Evolutionary conservation across 108 stramenopile species (phyloP).

Genomic region (Ochromonas danica): DNA sequence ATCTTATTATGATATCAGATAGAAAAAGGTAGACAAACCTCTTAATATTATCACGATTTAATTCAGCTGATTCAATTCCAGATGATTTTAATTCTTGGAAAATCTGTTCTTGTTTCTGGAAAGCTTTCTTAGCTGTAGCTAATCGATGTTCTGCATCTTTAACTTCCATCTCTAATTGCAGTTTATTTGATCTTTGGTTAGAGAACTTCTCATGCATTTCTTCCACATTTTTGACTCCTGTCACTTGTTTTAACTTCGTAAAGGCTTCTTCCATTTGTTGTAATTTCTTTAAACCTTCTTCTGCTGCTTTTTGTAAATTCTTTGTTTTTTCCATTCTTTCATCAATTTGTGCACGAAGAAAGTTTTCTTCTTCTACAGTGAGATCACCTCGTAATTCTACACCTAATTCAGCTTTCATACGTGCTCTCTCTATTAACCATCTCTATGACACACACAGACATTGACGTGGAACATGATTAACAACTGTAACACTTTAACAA

Average conservation of each 20-base stretch:
- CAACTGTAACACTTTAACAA: too few species aligned
- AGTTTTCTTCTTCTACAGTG: conserved; percentile 22
- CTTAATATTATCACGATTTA: conserved; percentile 1
- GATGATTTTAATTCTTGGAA: conserved; percentile 21
- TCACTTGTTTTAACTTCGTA: conserved; percentile 28
- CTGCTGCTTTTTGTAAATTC: not conserved
- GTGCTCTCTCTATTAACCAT: conserved; percentile 1
- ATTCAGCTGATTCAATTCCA: not conserved
- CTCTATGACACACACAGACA: not conserved
- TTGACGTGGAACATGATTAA: too few species aligned
- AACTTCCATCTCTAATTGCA: conserved; percentile 24
- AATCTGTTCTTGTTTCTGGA: not conserved
- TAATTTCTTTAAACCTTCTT: conserved; percentile 16
- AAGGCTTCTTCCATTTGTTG: conserved; percentile 28
- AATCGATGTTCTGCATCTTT: conserved; percentile 2
- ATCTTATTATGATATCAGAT: not conserved
- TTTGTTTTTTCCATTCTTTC: not conserved
- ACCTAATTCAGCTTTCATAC: conserved; percentile 12
- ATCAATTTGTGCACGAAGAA: conserved; percentile 15
- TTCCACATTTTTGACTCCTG: conserved; percentile 1
- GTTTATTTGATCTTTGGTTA: conserved; percentile 9
- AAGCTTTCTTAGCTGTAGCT: conserved; percentile 21
- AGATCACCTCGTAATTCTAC: conserved; percentile 25
- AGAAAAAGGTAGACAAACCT: not conserved
- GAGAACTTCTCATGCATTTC: conserved; percentile 37